Conservation (phyloP, 2,329 filamentous ascomycete species). For the Colletotrichum sp. region DNA sequence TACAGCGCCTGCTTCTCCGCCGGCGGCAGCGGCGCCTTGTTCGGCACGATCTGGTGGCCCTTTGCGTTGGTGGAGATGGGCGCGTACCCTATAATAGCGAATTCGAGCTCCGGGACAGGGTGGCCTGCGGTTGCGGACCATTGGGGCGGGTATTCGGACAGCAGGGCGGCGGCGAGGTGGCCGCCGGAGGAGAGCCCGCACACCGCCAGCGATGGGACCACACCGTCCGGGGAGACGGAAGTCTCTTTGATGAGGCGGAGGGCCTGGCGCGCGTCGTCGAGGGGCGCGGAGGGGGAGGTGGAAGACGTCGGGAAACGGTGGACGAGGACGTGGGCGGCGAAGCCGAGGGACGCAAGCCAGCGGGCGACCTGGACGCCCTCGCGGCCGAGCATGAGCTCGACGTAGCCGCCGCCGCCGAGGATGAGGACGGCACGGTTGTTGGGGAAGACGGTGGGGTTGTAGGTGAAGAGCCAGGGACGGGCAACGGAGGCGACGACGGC, state of each 20-base stretch:
- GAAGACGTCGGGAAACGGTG: slow-evolving; percentile 25
- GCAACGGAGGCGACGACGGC: slow-evolving; percentile 20
- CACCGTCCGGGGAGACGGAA: neutral
- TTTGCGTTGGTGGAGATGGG: slow-evolving; percentile 27
- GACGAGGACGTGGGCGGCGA: slow-evolving; percentile 25
- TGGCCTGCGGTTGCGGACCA: slow-evolving; percentile 16
- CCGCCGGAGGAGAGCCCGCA: slow-evolving; percentile 27
- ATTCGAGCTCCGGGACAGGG: slow-evolving; percentile 16
- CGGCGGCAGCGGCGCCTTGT: slow-evolving; percentile 25
- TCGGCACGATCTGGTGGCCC: slow-evolving; percentile 22
- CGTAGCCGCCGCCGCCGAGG: slow-evolving; percentile 27
- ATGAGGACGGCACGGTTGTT: slow-evolving; percentile 25
- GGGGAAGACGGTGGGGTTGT: slow-evolving; percentile 16
- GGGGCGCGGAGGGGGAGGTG: slow-evolving; percentile 21
- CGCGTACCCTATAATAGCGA: slow-evolving; percentile 26
- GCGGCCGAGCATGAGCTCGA: slow-evolving; percentile 27
- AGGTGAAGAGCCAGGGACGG: slow-evolving; percentile 25
- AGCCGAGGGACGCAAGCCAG: slow-evolving; percentile 25
- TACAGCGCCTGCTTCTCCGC: slow-evolving; percentile 27
- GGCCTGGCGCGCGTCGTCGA: slow-evolving; percentile 26
- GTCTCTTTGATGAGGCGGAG: slow-evolving; percentile 16
- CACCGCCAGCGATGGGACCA: slow-evolving; percentile 1
- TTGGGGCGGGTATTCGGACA: slow-evolving; percentile 19
- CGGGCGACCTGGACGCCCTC: slow-evolving; percentile 25
- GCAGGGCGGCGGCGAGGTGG: slow-evolving; percentile 24